A percentile compares a stretch with the other conserved stretches of the same genome.
Conservation (phyloP, 768 basidiomycete genomes). For the Lentinula edodes region DNA sequence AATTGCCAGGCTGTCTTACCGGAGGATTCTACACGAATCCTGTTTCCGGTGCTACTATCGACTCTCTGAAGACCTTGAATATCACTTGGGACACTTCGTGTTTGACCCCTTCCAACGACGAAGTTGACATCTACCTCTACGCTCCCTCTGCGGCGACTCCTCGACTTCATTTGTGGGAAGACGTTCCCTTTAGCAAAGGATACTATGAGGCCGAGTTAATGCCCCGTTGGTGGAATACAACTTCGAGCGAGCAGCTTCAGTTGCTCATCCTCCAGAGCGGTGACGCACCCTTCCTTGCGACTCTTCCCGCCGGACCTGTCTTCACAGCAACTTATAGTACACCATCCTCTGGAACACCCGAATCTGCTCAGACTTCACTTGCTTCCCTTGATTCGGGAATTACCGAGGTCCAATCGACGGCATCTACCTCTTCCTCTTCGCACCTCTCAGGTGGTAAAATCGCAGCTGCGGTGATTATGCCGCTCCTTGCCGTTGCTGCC, state of each 20-base stretch:
- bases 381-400: conserved; percentile 21
- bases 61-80: conserved; percentile 42
- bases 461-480: conserved; percentile 59
- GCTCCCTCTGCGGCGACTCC: conserved; percentile 37
- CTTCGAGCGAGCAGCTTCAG: conserved; percentile 44
- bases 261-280: conserved; percentile 51
- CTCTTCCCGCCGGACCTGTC: conserved; percentile 61
- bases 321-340: conserved; percentile 58
- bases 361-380: conserved; percentile 32
- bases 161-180: conserved; percentile 53
- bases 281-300: conserved; percentile 42
- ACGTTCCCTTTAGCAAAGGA: conserved; percentile 43
- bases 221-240: conserved; percentile 70
- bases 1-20: conserved; percentile 37
- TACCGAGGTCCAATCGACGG: conserved; percentile 32
- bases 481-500: conserved; percentile 53
- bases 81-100: conserved; percentile 67
- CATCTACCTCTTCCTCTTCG: conserved; percentile 26
- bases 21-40: conserved; percentile 64
- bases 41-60: conserved; percentile 36
- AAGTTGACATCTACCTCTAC: conserved; percentile 67
- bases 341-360: conserved; percentile 32
- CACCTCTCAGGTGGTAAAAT: conserved; percentile 45
- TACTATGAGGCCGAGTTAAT: conserved; percentile 43
- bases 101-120: conserved; percentile 28